Evolutionary conservation across 2,329 filamentous ascomycete genomes (phyloP).

Genomic region (Akanthomyces muscarius): DNA sequence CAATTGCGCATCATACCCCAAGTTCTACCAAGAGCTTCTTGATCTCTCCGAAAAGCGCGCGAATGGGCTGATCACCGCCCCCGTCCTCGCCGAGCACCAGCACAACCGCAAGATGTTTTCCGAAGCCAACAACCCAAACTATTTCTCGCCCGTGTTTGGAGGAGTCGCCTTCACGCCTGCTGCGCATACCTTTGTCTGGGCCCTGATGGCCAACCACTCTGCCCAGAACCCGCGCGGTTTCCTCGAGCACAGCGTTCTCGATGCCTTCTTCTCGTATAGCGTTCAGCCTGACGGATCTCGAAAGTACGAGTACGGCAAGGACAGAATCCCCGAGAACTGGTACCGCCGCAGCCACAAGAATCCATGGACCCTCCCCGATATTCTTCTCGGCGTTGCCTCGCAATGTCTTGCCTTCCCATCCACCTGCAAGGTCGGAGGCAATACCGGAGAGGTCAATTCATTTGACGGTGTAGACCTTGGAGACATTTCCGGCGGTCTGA

Average conservation of each 20-base stretch:
- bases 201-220: conserved; percentile 12
- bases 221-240: conserved; percentile 3
- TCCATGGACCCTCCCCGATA: conserved; percentile 43
- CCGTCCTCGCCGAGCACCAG: not conserved
- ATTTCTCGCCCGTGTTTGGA: conserved; percentile 6
- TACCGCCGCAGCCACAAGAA: conserved; percentile 35
- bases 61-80: not conserved
- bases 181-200: conserved; percentile 4
- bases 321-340: conserved; percentile 51
- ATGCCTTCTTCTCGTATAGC: conserved; percentile 41
- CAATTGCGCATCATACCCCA: conserved; percentile 9
- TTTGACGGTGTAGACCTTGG: conserved; percentile 44
- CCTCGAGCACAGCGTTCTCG: conserved; percentile 35
- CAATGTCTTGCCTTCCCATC: conserved; percentile 38
- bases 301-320: conserved; percentile 43
- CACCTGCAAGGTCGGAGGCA: conserved; percentile 47
- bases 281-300: conserved; percentile 26
- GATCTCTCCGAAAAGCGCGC: not conserved
- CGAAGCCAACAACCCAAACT: conserved; percentile 4
- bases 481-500: conserved; percentile 41
- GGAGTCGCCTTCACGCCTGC: conserved; percentile 1
- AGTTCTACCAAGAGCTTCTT: conserved; percentile 23
- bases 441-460: conserved; percentile 46
- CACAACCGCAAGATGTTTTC: conserved; percentile 1
- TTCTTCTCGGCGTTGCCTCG: conserved; percentile 36